A percentile compares a stretch with the other conserved stretches of the same genome.
phyloP scores from a whole-genome alignment of 371 early-diverging fungal genomes.

The Conidiobolus incongruus region DNA sequence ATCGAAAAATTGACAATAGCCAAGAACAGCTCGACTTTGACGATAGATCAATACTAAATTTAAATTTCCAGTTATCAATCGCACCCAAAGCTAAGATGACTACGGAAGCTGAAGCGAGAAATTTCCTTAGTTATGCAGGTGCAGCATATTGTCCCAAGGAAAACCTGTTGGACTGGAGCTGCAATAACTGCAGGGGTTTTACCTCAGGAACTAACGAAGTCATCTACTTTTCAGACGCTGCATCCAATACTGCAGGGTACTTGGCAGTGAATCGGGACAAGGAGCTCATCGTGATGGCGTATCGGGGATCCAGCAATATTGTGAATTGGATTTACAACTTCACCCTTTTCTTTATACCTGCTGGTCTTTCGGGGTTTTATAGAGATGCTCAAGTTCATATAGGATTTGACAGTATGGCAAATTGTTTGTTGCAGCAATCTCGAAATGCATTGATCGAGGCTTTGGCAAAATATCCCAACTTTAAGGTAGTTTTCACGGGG shows the following conservation, averaged over 20 bases:
- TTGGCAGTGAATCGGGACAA: neutral
- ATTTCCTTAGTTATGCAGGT: neutral
- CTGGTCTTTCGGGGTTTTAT: neutral
- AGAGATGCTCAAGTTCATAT: slow-evolving; percentile 2
- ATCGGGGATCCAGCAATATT: neutral
- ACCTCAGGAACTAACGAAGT: neutral
- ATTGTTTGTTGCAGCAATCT: neutral
- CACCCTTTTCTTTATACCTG: neutral
- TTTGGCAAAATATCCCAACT: slow-evolving; percentile 1
- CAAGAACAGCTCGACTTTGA: too few species aligned
- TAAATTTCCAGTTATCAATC: too few species aligned
- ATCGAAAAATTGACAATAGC: too few species aligned
- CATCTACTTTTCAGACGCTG: neutral
- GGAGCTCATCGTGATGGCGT: slow-evolving; percentile 1
- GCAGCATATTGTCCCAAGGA: neutral
- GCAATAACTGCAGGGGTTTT: neutral
- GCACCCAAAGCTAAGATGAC: too few species aligned
- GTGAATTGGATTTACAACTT: slow-evolving; percentile 1
- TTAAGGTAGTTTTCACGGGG: slow-evolving; percentile 5
- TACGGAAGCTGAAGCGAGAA: neutral
- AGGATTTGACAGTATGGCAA: neutral
- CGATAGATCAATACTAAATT: too few species aligned
- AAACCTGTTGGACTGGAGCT: neutral
- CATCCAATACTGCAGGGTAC: too few species aligned
- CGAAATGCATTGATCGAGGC: neutral